These are phyloP conservation scores for Dioscorea dumetorum DNA, from an alignment of 106 monocot genomes.

Conservation along the genomic window DNA sequence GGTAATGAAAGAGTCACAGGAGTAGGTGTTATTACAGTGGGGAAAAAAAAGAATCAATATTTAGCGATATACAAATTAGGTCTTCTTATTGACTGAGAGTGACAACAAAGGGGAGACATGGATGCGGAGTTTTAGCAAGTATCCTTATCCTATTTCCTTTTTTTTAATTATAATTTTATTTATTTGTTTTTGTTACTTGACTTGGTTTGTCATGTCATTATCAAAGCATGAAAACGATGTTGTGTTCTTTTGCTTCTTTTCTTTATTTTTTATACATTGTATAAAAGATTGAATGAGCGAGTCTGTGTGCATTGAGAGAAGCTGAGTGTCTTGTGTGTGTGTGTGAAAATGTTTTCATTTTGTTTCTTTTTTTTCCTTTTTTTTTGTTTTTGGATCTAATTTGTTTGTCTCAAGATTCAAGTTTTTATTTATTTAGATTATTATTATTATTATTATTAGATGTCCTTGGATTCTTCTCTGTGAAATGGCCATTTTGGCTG, in stretches of 20 bases:
- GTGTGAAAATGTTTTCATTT: no score
- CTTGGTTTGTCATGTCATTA: neutral
- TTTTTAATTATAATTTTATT: conserved; percentile 1
- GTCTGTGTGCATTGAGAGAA: neutral
- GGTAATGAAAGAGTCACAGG: neutral
- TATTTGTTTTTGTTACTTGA: conserved; percentile 1
- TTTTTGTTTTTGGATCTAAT: no score
- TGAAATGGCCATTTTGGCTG: no score
- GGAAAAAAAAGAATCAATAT: neutral
- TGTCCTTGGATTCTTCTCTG: no score
- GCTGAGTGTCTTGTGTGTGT: no score
- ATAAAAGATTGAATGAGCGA: conserved; percentile 3
- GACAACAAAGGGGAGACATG: conserved; percentile 14
- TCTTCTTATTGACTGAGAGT: no score
- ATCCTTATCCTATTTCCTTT: conserved; percentile 26
- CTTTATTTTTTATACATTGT: neutral
- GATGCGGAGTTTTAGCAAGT: conserved; percentile 50
- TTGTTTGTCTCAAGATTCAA: no score
- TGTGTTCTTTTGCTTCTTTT: neutral
- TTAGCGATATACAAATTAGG: neutral
- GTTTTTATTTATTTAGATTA: no score
- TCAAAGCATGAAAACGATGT: neutral
- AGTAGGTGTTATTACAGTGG: neutral
- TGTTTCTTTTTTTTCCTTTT: no score
- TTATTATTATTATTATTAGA: no score